A percentile compares a stretch with the other conserved stretches of the same genome.
Conservation (phyloP, 2,329 filamentous ascomycete genomes). For the Elsinoe batatas region DNA sequence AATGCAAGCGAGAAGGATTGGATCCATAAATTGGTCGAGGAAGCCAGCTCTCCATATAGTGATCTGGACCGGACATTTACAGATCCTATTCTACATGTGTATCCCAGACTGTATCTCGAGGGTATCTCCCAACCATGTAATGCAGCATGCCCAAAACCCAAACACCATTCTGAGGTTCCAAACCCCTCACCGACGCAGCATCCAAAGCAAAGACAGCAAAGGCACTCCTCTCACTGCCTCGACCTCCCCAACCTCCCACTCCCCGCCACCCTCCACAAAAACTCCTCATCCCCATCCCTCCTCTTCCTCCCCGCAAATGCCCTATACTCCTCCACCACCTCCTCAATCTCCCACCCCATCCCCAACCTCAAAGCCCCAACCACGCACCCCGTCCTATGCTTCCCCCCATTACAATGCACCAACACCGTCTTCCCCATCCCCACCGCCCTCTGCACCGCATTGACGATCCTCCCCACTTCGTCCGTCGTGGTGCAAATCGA, state of each 20-base stretch:
- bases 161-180: not conserved
- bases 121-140: too few relatives aligned
- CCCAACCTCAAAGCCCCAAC: slow-evolving; percentile 68
- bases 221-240: not conserved
- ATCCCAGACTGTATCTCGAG: too few relatives aligned
- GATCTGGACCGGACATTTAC: too few relatives aligned
- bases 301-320: not conserved
- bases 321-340: not conserved
- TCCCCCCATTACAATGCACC: slow-evolving; percentile 90
- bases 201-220: not conserved
- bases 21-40: too few relatives aligned
- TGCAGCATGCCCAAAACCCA: too few relatives aligned
- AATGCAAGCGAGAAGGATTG: too few relatives aligned
- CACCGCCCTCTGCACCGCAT: slow-evolving; percentile 61
- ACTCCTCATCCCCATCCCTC: not conserved
- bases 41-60: too few relatives aligned
- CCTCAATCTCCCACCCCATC: slow-evolving; percentile 35
- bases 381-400: slow-evolving; percentile 87
- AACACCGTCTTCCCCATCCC: slow-evolving; percentile 66
- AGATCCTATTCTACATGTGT: too few relatives aligned
- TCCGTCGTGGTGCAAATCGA: not conserved
- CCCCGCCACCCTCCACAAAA: not conserved
- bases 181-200: too few relatives aligned
- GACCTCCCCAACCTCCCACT: not conserved
- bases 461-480: slow-evolving; percentile 50